Evolutionary conservation across 108 stramenopile species (phyloP).

Genomic region (Cyclotella sp.): DNA sequence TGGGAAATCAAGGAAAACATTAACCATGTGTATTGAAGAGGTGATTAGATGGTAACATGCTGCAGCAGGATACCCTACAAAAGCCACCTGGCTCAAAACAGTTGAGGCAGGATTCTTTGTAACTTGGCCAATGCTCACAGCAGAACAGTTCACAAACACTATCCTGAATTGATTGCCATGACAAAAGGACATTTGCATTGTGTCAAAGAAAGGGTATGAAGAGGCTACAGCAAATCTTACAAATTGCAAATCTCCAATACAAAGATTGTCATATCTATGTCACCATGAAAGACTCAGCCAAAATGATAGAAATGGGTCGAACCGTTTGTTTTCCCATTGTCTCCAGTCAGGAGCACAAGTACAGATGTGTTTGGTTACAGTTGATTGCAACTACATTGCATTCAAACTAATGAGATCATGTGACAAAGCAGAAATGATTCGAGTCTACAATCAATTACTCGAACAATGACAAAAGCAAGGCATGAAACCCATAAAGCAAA

Average conservation of each 20-base stretch:
- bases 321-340: slow-evolving; percentile 12
- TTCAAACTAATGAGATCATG: slow-evolving; percentile 15
- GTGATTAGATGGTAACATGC: slow-evolving; percentile 22
- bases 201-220: not conserved
- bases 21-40: slow-evolving; percentile 11
- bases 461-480: not conserved
- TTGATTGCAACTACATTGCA: slow-evolving; percentile 20
- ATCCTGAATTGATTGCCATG: not conserved
- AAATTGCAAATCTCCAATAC: too few relatives aligned
- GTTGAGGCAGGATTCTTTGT: slow-evolving; percentile 8
- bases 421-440: slow-evolving; percentile 7
- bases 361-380: not conserved
- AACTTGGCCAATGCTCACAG: slow-evolving; percentile 16
- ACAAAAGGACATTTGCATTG: slow-evolving; percentile 1
- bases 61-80: slow-evolving; percentile 17
- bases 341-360: not conserved
- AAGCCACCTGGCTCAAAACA: slow-evolving; percentile 14
- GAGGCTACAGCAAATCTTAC: not conserved
- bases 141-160: not conserved
- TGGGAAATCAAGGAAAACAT: too few relatives aligned
- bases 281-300: not conserved
- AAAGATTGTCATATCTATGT: slow-evolving; percentile 14
- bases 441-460: not conserved
- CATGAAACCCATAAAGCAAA: slow-evolving; percentile 17
- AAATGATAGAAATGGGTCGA: slow-evolving; percentile 24